These are phyloP conservation scores for Podospora bellae-mahoneyi DNA, from an alignment of 495 filamentous ascomycete genomes.

Conservation along the genomic window DNA sequence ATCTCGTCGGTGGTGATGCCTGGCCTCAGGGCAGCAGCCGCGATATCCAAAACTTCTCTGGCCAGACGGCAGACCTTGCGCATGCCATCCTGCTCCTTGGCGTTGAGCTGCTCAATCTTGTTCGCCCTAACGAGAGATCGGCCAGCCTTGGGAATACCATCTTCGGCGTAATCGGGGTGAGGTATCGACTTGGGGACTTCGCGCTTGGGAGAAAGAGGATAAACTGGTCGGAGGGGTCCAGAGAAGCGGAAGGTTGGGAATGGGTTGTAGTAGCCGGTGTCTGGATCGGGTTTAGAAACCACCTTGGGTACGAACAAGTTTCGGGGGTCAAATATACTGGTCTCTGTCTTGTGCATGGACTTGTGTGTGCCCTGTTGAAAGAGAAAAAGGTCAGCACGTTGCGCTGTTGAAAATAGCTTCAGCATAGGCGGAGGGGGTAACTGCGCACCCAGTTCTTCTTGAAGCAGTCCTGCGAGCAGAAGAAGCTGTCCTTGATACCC, in stretches of 20 bases:
- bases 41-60: constrained; percentile 90
- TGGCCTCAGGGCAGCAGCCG: constrained; percentile 73
- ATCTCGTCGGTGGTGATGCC: constrained; percentile 96
- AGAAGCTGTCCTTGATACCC: constrained; percentile 82
- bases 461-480: constrained; percentile 98
- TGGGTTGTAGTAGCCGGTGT: constrained; percentile 80
- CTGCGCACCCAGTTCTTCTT: constrained; percentile 90
- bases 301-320: constrained; percentile 66
- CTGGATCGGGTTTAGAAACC: constrained; percentile 87
- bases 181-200: constrained; percentile 76
- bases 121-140: constrained; percentile 62
- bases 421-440: neutral
- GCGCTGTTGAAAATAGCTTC: constrained; percentile 3
- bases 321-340: constrained; percentile 61
- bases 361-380: constrained; percentile 74
- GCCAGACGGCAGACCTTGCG: constrained; percentile 86
- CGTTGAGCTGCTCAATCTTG: constrained; percentile 78
- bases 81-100: constrained; percentile 78
- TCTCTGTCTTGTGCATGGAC: constrained; percentile 72
- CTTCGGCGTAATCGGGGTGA: constrained; percentile 77
- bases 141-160: constrained; percentile 80
- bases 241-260: constrained; percentile 83
- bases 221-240: constrained; percentile 78
- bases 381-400: constrained; percentile 12
- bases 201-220: constrained; percentile 75